Base-by-base conservation (phyloP, 2,329 filamentous ascomycete genomes). In the Hymenotorrendiella dingleyae region DNA sequence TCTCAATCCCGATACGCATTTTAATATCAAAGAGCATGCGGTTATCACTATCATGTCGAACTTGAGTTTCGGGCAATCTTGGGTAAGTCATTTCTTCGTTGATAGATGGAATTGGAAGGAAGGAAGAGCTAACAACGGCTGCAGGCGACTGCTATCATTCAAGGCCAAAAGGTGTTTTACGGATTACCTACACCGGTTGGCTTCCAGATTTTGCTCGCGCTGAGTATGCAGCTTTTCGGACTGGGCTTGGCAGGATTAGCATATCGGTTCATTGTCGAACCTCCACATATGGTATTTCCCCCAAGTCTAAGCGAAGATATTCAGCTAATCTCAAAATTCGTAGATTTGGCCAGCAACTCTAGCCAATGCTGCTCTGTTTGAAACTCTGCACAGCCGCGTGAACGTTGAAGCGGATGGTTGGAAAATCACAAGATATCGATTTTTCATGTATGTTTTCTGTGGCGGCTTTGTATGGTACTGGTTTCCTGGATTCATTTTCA, bases 1-100 rank as follows among this genome's bases (percentile, higher is more conserved):
- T 78, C 12, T 73, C 68, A 71, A 68, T 26, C 63, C 83, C n/a
- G 84, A 84, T 43, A 78, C 78, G 0, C 79, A 80, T 1, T 84
- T 84, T 63, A 84, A 82, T 54, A 71, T 81, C 58, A 84, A 84
- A 60, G 80, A 84, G 56, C 80, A 84, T 57, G 64, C 77, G 29
- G 72, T 84, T 46, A 80, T 84, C 40, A 75, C 79, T 14, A 75
- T 82, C 50, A 82, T 82, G 54, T 36, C 43, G 8, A 73, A 72
- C 45, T 67, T 71, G 14, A 67, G 67, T 4, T 71, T 72, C 16
- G 32, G 32, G 16, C 14, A 14, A 3, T 19, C 16, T 20, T 45
- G 67, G 68, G 0, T 69, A 66, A 42, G 65, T 65, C 14, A 65
- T 63, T 9, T 67, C n/a, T n/a, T n/a, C n/a, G n/a, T n/a, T n/a